phyloP scores from a whole-genome alignment of 257 asterid species.

The Thymus quinquecostatus region DNA sequence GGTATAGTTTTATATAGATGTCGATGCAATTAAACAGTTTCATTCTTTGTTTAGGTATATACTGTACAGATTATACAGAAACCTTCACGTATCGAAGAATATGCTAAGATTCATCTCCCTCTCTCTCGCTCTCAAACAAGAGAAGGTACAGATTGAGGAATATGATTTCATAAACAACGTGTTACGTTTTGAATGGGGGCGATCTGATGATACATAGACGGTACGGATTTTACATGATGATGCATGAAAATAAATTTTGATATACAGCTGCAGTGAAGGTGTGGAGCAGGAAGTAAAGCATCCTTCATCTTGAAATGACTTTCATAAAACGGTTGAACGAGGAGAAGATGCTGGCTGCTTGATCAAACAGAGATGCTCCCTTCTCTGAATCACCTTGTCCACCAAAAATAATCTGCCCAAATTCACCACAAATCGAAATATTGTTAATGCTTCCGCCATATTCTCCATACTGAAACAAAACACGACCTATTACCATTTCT shows the following conservation, averaged over 20 bases:
- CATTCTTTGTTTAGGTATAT: not conserved
- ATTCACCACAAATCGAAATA: not conserved
- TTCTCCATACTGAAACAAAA: not conserved
- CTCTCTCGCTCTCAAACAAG: not conserved
- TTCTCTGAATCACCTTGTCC: conserved; percentile 55
- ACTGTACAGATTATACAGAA: not conserved
- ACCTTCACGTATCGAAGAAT: not conserved
- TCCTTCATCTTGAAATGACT: conserved; percentile 72
- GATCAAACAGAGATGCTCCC: conserved; percentile 67
- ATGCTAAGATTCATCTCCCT: not conserved
- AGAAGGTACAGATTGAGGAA: no score
- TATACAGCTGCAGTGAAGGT: not conserved
- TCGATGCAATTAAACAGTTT: no score
- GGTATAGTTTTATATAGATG: no score
- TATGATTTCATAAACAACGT: no score
- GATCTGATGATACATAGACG: not conserved
- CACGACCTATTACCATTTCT: not conserved
- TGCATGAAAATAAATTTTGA: not conserved
- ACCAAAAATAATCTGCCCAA: conserved; percentile 70
- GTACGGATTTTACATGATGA: not conserved
- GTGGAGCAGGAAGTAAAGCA: not conserved
- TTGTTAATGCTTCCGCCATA: not conserved
- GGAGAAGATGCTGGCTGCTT: conserved; percentile 84
- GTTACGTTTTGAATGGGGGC: no score
- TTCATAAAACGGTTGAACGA: conserved; percentile 83